Percentiles rank a stretch among this genome's conserved stretches.
phyloP scores from a whole-genome alignment of 73 alveolate genomes.

The Tetrahymena thermophila region DNA sequence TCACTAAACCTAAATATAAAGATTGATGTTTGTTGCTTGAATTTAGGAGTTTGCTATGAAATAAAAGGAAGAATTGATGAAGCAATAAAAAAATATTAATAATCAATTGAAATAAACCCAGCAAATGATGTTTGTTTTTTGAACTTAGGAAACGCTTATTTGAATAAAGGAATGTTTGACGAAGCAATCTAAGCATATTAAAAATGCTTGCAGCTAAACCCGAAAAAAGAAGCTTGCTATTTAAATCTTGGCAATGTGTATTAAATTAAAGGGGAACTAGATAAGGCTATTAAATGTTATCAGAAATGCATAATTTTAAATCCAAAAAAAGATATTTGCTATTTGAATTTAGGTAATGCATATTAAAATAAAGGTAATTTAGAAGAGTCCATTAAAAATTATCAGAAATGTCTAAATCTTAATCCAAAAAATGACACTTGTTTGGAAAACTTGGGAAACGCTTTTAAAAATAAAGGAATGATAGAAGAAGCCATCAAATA shows the following conservation, averaged over 20 bases:
- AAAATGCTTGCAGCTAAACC: background rate
- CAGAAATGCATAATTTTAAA: background rate
- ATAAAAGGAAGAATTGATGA: background rate
- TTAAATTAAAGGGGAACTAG: background rate
- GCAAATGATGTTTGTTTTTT: background rate
- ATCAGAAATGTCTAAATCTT: background rate
- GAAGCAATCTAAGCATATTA: background rate
- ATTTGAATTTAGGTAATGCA: background rate
- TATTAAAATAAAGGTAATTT: background rate
- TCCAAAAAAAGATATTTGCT: background rate
- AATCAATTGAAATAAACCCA: background rate
- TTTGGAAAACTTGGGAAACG: background rate
- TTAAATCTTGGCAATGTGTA: background rate
- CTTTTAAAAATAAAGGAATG: background rate
- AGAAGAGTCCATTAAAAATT: background rate
- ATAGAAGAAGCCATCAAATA: background rate
- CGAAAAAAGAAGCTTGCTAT: background rate
- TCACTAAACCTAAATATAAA: background rate
- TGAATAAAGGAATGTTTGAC: background rate
- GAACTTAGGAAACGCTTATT: background rate
- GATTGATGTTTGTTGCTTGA: background rate
- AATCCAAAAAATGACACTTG: background rate
- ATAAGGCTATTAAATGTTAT: background rate
- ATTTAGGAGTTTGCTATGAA: background rate
- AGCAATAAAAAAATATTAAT: background rate